Conservation (phyloP, 225 moss, liverwort and hornwort genomes). For the Climacium dendroides region DNA sequence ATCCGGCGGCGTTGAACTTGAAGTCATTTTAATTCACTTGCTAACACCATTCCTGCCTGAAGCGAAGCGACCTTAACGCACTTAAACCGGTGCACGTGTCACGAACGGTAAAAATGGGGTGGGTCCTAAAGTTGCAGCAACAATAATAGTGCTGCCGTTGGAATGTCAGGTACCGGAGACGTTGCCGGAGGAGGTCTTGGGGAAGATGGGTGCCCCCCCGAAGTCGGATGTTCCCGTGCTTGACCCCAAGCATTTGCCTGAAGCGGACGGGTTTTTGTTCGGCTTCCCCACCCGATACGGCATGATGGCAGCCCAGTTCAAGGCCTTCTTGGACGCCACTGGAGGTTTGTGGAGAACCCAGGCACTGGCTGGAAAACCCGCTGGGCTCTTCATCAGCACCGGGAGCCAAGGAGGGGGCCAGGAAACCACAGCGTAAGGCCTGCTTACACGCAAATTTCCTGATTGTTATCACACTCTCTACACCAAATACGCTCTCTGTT, state of each 20-base stretch:
- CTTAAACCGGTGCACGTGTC: not conserved
- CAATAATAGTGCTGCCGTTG: not conserved
- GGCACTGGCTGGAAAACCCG: slow-evolving; percentile 30
- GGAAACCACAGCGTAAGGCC: slow-evolving; percentile 35
- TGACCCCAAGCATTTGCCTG: not conserved
- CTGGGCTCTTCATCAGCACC: slow-evolving; percentile 26
- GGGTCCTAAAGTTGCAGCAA: not conserved
- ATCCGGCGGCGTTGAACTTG: not conserved
- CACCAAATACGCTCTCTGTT: not conserved
- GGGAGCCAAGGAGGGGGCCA: slow-evolving; percentile 31
- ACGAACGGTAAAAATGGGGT: not conserved
- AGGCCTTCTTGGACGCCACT: slow-evolving; percentile 27
- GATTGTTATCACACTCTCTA: not conserved
- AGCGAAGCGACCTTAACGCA: not conserved
- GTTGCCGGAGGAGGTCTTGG: slow-evolving; percentile 20
- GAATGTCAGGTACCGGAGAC: slow-evolving; percentile 23
- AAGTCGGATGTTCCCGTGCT: slow-evolving; percentile 29
- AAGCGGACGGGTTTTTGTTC: slow-evolving; percentile 24
- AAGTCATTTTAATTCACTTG: not conserved
- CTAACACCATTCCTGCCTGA: not conserved
- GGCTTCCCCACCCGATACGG: slow-evolving; percentile 39
- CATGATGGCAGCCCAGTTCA: slow-evolving; percentile 52
- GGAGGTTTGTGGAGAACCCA: slow-evolving; percentile 28
- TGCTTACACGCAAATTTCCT: not conserved
- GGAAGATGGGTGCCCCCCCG: slow-evolving; percentile 19